A percentile compares a stretch with the other conserved stretches of the same genome.
Evolutionary conservation across 2,329 filamentous ascomycete genomes (phyloP).

Genomic region (Ceratocystis alfenasii): DNA sequence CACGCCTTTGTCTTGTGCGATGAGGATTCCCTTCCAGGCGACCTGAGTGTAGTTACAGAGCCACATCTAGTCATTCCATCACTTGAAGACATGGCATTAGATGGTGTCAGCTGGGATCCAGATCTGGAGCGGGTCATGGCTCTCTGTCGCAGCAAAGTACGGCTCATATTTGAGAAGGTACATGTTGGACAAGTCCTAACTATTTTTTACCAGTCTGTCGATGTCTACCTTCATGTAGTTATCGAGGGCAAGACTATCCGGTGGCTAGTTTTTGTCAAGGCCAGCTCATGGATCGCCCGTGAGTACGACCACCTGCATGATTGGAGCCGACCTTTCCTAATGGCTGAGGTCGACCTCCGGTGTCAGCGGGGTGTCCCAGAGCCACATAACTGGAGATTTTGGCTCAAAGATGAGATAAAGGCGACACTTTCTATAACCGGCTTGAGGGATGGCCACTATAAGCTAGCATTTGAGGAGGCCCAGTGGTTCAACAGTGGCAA

Average conservation of each 20-base stretch:
- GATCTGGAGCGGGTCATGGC: constrained; percentile 13
- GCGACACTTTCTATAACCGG: constrained; percentile 12
- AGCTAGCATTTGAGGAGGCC: constrained; percentile 8
- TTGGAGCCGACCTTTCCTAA: constrained; percentile 14
- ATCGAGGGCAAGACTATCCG: constrained; percentile 13
- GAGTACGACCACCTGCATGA: constrained; percentile 3
- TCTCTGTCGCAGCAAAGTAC: constrained; percentile 14
- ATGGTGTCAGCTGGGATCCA: not conserved
- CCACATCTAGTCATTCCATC: constrained; percentile 1
- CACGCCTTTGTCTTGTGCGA: constrained; percentile 8
- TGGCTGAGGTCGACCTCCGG: not conserved
- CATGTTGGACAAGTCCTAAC: constrained; percentile 14
- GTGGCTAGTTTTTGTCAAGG: constrained; percentile 23
- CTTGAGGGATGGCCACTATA: constrained; percentile 1
- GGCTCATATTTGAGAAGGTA: not conserved
- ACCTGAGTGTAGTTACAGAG: not conserved
- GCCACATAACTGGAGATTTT: constrained; percentile 16
- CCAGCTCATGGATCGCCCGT: not conserved
- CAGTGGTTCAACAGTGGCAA: constrained; percentile 7
- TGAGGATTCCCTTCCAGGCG: not conserved
- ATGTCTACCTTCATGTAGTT: constrained; percentile 20
- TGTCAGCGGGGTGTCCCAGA: not conserved
- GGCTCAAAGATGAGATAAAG: constrained; percentile 11
- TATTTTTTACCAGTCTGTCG: constrained; percentile 8
- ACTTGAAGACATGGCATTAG: constrained; percentile 8